Conservation (phyloP, 2,329 filamentous ascomycete genomes). For the Monosporascus sp. region DNA sequence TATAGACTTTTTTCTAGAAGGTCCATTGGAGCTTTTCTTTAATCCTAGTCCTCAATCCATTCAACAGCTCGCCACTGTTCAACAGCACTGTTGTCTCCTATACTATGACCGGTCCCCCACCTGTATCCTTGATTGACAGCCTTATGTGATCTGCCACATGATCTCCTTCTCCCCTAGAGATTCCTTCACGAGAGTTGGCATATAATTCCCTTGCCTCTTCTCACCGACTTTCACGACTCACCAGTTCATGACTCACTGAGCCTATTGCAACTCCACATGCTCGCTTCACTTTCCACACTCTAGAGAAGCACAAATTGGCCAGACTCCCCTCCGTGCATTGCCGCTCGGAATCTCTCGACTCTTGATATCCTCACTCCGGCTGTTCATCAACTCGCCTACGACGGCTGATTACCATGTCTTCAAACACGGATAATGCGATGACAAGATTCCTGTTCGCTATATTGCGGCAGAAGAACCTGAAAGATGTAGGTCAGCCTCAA, state of each 20-base stretch:
- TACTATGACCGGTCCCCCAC: constrained; percentile 15
- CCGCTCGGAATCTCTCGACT: constrained; percentile 19
- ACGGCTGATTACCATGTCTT: constrained; percentile 38
- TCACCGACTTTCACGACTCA: constrained; percentile 35
- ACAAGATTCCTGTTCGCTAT: constrained; percentile 56
- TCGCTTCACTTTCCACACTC: constrained; percentile 20
- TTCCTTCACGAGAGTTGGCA: constrained; percentile 23
- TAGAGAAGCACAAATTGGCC: constrained; percentile 11
- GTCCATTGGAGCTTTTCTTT: not conserved
- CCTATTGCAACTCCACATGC: constrained; percentile 24
- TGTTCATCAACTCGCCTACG: constrained; percentile 4
- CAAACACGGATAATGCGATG: constrained; percentile 52
- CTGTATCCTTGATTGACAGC: constrained; percentile 19
- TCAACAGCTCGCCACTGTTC: constrained; percentile 12
- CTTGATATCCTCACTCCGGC: constrained; percentile 3
- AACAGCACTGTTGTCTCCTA: constrained; percentile 15
- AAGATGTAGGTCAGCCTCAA: constrained; percentile 44
- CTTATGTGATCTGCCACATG: constrained; percentile 26
- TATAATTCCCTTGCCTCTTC: constrained; percentile 35
- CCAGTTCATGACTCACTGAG: constrained; percentile 34
- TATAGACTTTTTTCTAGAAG: not conserved
- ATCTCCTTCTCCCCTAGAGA: constrained; percentile 16
- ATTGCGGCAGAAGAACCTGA: constrained; percentile 54
- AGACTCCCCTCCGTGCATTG: constrained; percentile 22
- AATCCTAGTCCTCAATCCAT: constrained; percentile 17